Conservation (phyloP, 495 filamentous ascomycete species). For the Alectoria sarmentosa region DNA sequence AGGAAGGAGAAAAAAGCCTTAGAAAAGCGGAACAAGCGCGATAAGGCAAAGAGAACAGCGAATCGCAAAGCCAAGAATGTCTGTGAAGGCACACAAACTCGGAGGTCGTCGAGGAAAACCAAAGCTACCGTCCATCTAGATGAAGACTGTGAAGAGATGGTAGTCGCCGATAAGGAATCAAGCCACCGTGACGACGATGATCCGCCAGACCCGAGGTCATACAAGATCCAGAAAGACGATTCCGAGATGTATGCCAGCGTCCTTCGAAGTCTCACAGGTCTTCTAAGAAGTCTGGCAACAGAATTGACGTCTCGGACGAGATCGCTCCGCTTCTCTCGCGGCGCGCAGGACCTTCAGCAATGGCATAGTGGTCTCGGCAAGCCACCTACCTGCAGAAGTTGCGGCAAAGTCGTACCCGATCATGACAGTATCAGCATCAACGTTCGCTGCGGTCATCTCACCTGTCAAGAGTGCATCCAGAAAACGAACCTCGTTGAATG, state of each 20-base stretch:
- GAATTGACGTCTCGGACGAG: not conserved
- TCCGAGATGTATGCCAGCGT: not conserved
- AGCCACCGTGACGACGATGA: not conserved
- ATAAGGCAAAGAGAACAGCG: not conserved
- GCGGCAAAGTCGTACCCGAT: not conserved
- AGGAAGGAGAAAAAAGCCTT: not conserved
- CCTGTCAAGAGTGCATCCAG: constrained; percentile 37
- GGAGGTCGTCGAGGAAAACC: not conserved
- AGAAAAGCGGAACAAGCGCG: not conserved
- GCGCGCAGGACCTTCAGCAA: not conserved
- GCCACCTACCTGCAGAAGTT: not conserved
- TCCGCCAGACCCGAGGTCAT: not conserved
- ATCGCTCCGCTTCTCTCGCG: not conserved
- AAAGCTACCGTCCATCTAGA: not conserved
- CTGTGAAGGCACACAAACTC: not conserved
- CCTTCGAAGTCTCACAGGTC: not conserved
- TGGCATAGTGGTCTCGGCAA: not conserved
- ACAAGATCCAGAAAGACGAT: not conserved
- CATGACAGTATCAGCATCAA: constrained; percentile 33
- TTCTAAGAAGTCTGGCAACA: not conserved
- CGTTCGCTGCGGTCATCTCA: constrained; percentile 44
- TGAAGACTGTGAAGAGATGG: not conserved
- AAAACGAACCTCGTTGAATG: not conserved
- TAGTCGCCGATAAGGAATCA: not conserved
- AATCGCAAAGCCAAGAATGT: not conserved